These are phyloP conservation scores for Saccharomycopsis fodiens DNA, from an alignment of 805 yeast species.

Conservation along the genomic window DNA sequence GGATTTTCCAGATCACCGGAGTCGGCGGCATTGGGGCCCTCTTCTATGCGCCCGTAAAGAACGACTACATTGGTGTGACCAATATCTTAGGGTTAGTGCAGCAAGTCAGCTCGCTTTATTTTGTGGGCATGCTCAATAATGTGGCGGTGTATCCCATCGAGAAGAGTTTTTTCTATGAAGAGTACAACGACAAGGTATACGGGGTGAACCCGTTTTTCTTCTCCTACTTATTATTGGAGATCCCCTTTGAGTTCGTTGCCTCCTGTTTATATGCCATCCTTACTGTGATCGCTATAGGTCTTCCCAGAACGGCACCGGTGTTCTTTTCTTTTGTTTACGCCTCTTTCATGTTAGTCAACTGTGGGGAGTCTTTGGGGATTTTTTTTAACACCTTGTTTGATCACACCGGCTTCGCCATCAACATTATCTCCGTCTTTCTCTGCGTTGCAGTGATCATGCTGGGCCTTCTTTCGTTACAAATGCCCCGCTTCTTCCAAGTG, in stretches of 20 bases:
- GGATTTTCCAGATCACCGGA: constrained; percentile 57
- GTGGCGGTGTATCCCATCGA: constrained; percentile 70
- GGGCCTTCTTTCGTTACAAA: constrained; percentile 72
- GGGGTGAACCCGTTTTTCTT: constrained; percentile 56
- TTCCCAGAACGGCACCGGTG: constrained; percentile 59
- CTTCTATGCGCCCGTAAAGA: constrained; percentile 54
- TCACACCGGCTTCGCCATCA: constrained; percentile 77
- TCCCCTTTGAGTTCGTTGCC: constrained; percentile 61
- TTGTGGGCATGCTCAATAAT: constrained; percentile 74
- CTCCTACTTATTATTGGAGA: constrained; percentile 51
- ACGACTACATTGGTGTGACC: constrained; percentile 42
- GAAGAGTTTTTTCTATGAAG: constrained; percentile 69
- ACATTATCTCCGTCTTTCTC: constrained; percentile 56
- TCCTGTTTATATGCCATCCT: constrained; percentile 52
- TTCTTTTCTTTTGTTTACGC: constrained; percentile 58
- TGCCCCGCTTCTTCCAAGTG: constrained; percentile 62
- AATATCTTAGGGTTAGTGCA: constrained; percentile 73
- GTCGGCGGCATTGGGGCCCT: constrained; percentile 59
- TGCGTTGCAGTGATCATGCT: constrained; percentile 77
- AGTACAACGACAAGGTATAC: constrained; percentile 65
- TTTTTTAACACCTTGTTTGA: constrained; percentile 64
- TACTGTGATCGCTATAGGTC: constrained; percentile 62
- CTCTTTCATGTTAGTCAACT: constrained; percentile 46
- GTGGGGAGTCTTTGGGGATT: constrained; percentile 84
- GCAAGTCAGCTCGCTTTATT: constrained; percentile 63